A percentile compares a stretch with the other conserved stretches of the same genome.
These are phyloP conservation scores for Acer negundo DNA, from an alignment of 345 rosid species.

Conservation along the genomic window DNA sequence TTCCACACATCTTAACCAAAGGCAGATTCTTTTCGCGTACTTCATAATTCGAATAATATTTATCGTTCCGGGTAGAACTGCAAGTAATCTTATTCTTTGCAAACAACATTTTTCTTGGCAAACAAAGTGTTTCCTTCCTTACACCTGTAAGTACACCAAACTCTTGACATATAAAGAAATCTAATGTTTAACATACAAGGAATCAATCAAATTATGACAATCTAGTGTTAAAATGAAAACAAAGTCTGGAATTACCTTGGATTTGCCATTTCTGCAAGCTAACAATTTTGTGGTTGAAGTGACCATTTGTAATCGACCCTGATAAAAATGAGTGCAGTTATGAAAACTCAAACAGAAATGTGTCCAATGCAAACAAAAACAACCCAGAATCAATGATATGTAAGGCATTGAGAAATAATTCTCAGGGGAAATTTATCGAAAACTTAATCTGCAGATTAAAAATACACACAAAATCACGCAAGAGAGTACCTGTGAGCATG, in stretches of 20 bases:
- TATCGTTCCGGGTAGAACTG: conserved; percentile 30
- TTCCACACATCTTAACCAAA: conserved; percentile 86
- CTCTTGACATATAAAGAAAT: too few species aligned
- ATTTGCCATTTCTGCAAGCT: conserved; percentile 9
- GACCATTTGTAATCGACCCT: conserved; percentile 21
- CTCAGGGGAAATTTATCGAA: conserved; percentile 34
- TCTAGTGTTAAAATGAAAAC: background rate
- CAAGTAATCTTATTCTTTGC: conserved; percentile 25
- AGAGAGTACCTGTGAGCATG: conserved; percentile 24
- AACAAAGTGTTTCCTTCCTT: conserved; percentile 19
- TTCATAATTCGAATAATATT: conserved; percentile 20
- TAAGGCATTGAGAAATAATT: background rate
- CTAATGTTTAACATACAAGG: background rate
- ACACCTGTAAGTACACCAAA: conserved; percentile 32
- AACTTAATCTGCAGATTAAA: conserved; percentile 17
- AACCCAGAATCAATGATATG: background rate
- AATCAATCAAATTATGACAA: too few species aligned
- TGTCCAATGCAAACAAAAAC: background rate
- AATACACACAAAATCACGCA: background rate
- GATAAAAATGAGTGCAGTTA: background rate
- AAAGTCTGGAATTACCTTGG: conserved; percentile 21
- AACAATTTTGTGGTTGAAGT: conserved; percentile 19
- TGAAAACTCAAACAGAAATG: background rate
- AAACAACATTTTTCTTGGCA: conserved; percentile 12
- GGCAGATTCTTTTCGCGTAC: conserved; percentile 36